Conservation (phyloP, 2,329 filamentous ascomycete species). For the Aureobasidium sp. region DNA sequence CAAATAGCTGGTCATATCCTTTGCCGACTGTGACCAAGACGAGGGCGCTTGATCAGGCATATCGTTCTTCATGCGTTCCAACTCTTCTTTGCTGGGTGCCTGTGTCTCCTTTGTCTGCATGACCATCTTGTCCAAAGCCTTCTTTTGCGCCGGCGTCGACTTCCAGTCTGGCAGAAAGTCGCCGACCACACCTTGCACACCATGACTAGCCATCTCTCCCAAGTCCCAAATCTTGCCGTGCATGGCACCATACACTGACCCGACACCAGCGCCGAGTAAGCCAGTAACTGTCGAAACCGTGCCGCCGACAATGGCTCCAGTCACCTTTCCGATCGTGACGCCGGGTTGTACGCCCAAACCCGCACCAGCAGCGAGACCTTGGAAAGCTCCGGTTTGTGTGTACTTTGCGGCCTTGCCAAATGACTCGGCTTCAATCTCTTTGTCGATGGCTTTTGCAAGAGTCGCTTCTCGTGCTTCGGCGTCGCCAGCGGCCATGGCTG, state of each 20-base stretch:
- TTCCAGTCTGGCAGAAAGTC: constrained; percentile 31
- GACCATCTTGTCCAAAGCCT: constrained; percentile 32
- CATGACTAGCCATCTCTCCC: constrained; percentile 31
- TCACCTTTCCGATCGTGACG: constrained; percentile 30
- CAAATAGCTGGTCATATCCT: constrained; percentile 30
- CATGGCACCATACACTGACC: constrained; percentile 32
- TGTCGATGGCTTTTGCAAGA: constrained; percentile 34
- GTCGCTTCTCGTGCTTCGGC: constrained; percentile 33
- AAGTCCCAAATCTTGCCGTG: constrained; percentile 31
- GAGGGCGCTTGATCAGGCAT: constrained; percentile 29
- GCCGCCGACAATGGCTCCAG: constrained; percentile 31
- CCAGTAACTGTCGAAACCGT: constrained; percentile 29
- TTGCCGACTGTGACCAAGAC: constrained; percentile 28
- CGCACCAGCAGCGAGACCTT: constrained; percentile 34
- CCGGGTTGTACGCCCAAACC: constrained; percentile 32
- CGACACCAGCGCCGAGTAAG: constrained; percentile 30
- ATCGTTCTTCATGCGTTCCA: constrained; percentile 31
- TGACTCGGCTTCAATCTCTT: constrained; percentile 35
- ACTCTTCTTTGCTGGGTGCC: constrained; percentile 27
- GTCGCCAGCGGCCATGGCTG: constrained; percentile 34
- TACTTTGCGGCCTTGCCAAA: constrained; percentile 38
- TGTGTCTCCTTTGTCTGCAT: constrained; percentile 31
- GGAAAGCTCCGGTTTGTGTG: constrained; percentile 33
- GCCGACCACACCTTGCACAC: constrained; percentile 28
- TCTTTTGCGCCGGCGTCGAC: constrained; percentile 29